A percentile compares a stretch with the other conserved stretches of the same genome.
Evolutionary conservation across 257 asterid genomes (phyloP).

Genomic region (Jasminum sambac): DNA sequence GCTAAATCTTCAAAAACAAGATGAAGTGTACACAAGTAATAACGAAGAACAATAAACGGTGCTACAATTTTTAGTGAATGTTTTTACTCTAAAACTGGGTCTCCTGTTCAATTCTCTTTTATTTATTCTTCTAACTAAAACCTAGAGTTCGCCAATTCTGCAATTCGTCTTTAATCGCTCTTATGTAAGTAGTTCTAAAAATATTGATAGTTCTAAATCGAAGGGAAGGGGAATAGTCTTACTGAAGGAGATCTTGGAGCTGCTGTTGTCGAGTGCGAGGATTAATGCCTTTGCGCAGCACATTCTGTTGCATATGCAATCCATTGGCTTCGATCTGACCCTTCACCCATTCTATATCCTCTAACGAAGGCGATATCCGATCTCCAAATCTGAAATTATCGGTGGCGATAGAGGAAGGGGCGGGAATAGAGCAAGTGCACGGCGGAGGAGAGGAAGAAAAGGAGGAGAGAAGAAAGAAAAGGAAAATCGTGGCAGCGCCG

Average conservation of each 20-base stretch:
- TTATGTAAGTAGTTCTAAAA: neutral
- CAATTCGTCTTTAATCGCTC: neutral
- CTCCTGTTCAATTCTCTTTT: neutral
- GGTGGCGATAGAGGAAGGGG: conserved; percentile 8
- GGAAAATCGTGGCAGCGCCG: conserved; percentile 45
- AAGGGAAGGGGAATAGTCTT: conserved; percentile 1
- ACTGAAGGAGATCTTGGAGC: conserved; percentile 76
- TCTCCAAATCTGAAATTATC: conserved; percentile 21
- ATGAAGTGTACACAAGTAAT: neutral
- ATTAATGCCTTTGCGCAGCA: conserved; percentile 91
- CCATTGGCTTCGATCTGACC: conserved; percentile 72
- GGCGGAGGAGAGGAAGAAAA: conserved; percentile 44
- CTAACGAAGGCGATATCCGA: conserved; percentile 55
- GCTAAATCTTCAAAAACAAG: neutral
- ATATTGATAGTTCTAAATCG: neutral
- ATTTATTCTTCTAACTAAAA: neutral
- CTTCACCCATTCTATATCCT: conserved; percentile 79
- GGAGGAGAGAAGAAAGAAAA: conserved; percentile 51
- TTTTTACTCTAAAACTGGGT: neutral
- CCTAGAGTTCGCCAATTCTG: neutral
- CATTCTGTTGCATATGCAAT: conserved; percentile 79
- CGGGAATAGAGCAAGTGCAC: conserved; percentile 52
- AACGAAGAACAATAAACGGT: neutral
- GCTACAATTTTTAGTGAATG: neutral
- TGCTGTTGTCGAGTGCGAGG: conserved; percentile 93